phyloP scores from a whole-genome alignment of 768 basidiomycete genomes.

The Lactifluus volemus region DNA sequence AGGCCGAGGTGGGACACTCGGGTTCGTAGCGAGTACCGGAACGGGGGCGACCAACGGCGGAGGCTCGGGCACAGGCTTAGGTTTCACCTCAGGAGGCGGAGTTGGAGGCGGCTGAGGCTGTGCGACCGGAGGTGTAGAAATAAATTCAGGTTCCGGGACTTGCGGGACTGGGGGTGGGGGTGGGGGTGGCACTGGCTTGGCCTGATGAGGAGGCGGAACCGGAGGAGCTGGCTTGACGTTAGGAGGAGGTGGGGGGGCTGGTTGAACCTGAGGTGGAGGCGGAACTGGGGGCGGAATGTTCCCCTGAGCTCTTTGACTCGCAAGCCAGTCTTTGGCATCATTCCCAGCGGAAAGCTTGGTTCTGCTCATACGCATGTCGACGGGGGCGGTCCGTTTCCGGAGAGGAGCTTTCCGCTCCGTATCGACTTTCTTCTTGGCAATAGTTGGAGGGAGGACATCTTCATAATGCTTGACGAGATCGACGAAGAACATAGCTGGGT shows the following conservation, averaged over 20 bases:
- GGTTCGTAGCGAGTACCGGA: constrained; percentile 10
- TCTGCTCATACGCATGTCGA: constrained; percentile 85
- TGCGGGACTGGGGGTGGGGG: neutral
- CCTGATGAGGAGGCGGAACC: constrained; percentile 4
- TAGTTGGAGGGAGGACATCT: constrained; percentile 68
- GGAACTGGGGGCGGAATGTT: constrained; percentile 20
- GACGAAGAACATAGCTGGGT: constrained; percentile 74
- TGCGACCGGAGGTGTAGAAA: constrained; percentile 13
- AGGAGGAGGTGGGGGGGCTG: constrained; percentile 8
- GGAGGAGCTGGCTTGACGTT: neutral
- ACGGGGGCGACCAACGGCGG: constrained; percentile 21
- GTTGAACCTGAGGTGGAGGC: neutral
- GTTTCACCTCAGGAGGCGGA: constrained; percentile 3
- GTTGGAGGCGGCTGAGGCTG: neutral
- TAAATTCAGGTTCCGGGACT: constrained; percentile 23
- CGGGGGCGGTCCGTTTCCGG: constrained; percentile 77
- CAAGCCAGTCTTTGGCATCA: constrained; percentile 62
- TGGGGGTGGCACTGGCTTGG: too few relatives aligned
- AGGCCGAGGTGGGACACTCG: constrained; percentile 31
- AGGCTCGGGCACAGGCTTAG: constrained; percentile 9
- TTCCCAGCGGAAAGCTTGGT: constrained; percentile 63
- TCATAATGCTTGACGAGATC: constrained; percentile 75
- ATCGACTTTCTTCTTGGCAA: constrained; percentile 79
- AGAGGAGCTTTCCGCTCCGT: constrained; percentile 77
- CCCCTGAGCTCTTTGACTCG: constrained; percentile 41